Conservation (phyloP, 2,329 filamentous ascomycete genomes). For the Emmonsiellopsis sp. region DNA sequence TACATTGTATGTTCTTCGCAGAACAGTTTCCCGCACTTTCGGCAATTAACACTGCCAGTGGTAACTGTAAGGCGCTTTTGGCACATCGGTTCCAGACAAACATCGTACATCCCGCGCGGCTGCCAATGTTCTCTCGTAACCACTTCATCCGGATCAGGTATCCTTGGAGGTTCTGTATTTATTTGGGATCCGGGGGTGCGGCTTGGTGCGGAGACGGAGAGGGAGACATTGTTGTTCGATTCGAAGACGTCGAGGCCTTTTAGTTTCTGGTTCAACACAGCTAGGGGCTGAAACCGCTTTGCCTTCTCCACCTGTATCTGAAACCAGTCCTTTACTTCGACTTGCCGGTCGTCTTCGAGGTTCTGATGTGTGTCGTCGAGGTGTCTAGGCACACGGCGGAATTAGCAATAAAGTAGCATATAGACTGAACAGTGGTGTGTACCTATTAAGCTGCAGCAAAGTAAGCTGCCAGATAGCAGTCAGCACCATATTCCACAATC, state of each 20-base stretch:
- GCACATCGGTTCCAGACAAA: conserved; percentile 80
- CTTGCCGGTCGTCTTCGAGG: conserved; percentile 76
- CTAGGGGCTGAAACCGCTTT: conserved; percentile 84
- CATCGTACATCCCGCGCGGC: conserved; percentile 59
- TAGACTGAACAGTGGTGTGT: conserved; percentile 14
- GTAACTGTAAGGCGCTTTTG: conserved; percentile 67
- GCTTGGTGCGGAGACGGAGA: conserved; percentile 25
- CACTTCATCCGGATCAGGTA: conserved; percentile 74
- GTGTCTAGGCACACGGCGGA: conserved; percentile 40
- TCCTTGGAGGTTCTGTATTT: conserved; percentile 22
- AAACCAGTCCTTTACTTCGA: conserved; percentile 96
- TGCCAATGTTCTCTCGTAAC: conserved; percentile 90
- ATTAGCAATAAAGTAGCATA: conserved; percentile 13
- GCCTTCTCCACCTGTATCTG: conserved; percentile 89
- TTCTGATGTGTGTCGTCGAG: conserved; percentile 87
- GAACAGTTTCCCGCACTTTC: conserved; percentile 85
- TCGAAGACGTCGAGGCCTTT: conserved; percentile 91
- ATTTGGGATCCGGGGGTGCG: conserved; percentile 17
- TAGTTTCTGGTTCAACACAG: conserved; percentile 84
- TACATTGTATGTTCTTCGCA: conserved; percentile 99
- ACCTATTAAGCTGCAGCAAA: conserved; percentile 80
- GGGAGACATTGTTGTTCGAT: conserved; percentile 61
- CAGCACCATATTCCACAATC: conserved; percentile 7
- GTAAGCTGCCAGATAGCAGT: conserved; percentile 56
- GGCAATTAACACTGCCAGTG: conserved; percentile 82